Evolutionary conservation across 495 filamentous ascomycete genomes (phyloP), one percentile per base, ranked within the genome.

Genomic region (Annulohypoxylon stygium): DNA sequence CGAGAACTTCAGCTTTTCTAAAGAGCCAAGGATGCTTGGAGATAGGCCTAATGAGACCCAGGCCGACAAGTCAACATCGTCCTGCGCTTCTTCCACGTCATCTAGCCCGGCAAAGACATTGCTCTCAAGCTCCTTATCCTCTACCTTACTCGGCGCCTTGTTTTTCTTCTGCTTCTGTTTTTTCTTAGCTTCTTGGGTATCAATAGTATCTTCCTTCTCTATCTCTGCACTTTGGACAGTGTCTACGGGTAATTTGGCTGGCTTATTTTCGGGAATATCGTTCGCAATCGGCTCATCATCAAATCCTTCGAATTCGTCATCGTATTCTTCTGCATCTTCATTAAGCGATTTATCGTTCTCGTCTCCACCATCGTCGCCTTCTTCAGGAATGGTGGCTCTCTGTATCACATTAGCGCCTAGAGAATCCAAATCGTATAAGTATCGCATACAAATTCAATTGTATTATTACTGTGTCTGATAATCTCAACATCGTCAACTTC

Each of bases 401-500:
- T 77, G 12, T 26, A n/a, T 20, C 36, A 33, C 18, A 61, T 77
- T 63, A 77, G 63, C 50, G 74, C 50, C 23, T 16, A 23, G 43
- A 47, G 55, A 58, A 4, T 39, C 3, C 30, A 43, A 34, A 18
- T 12, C 23, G 23, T 1, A 33, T 7, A 10, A 1, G 45, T 11
- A 50, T 64, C 71, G 75, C 81, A 69, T 78, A 91, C 82, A 80
- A 89, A 88, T 73, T 86, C 83, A 16, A 91, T 84, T 5, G 78
- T 86, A 14, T 75, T 74, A 16, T 81, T 74, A 3, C 80, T 81
- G 60, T 90, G 85, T 43, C 83, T 85, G 34, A 97, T 81, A 18
- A 99, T 84, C 33, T 97, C 93, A 0, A 98, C 93, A 48, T 91
- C 93, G 7, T 97, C 93, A 51, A 98, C 89, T 75, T 98, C 96